Conservation (phyloP, 2,329 filamentous ascomycete genomes). For the Botrytis byssoidea region DNA sequence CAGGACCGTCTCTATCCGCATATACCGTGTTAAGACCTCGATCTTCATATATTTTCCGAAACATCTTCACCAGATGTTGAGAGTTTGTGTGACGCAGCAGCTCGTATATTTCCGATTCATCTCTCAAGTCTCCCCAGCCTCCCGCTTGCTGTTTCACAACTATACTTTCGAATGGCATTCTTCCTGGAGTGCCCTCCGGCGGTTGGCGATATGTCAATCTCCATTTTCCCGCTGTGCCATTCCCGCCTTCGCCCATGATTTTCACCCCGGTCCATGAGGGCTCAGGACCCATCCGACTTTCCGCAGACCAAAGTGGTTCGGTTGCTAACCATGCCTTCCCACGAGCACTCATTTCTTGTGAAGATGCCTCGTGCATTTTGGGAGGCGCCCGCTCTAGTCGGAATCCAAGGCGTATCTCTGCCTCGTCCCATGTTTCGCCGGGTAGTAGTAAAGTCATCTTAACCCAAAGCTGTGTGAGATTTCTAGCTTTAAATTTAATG, state of each 20-base stretch:
- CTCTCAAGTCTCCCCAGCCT: neutral
- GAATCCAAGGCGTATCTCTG: neutral
- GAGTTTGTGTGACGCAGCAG: neutral
- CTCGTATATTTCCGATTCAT: neutral
- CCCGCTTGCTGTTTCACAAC: constrained; percentile 7
- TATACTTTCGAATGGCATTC: neutral
- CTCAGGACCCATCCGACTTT: neutral
- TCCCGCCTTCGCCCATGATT: neutral
- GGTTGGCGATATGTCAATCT: neutral
- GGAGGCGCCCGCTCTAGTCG: neutral
- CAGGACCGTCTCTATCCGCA: neutral
- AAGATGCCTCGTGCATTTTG: accelerated
- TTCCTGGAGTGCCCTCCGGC: neutral
- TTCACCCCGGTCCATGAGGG: neutral
- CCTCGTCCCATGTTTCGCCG: neutral
- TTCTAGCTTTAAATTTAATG: neutral
- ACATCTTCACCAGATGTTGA: constrained; percentile 15
- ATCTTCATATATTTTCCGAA: constrained; percentile 1
- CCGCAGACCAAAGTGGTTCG: neutral
- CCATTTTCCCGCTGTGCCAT: constrained; percentile 3
- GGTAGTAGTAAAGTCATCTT: neutral
- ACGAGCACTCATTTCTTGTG: neutral
- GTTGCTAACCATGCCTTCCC: neutral
- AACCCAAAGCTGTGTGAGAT: neutral
- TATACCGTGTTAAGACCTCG: neutral